Conservation (phyloP, 345 rosid species). For the Aurinia saxatilis region DNA sequence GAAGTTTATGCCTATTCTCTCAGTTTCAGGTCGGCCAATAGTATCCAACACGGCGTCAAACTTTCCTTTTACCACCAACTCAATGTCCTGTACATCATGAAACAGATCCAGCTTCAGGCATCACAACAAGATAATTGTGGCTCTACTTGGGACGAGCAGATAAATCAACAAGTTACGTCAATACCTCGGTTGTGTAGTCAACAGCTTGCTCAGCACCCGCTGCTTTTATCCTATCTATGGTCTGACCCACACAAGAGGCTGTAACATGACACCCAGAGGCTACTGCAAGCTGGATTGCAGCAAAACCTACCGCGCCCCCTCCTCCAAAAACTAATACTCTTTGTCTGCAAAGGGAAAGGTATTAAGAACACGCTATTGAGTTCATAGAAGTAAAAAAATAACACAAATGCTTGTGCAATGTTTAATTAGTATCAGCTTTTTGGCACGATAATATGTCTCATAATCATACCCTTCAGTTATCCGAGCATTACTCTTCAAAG, state of each 20-base stretch:
- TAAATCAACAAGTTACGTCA: background rate
- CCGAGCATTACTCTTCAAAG: slow-evolving; percentile 81
- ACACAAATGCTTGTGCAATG: background rate
- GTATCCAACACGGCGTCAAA: slow-evolving; percentile 95
- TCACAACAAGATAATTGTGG: background rate
- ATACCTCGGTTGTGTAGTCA: slow-evolving; percentile 81
- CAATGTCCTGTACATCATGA: slow-evolving; percentile 54
- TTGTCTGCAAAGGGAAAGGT: slow-evolving; percentile 46
- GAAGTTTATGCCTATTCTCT: slow-evolving; percentile 66
- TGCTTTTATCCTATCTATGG: slow-evolving; percentile 43
- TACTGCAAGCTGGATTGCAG: slow-evolving; percentile 82
- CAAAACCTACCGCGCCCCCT: slow-evolving; percentile 94
- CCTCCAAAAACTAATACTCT: slow-evolving; percentile 77
- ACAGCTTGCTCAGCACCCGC: slow-evolving; percentile 91
- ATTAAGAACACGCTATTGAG: background rate
- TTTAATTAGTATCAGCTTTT: background rate
- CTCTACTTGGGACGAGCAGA: background rate
- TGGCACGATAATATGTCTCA: background rate
- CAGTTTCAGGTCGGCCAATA: slow-evolving; percentile 83
- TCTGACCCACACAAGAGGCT: slow-evolving; percentile 78
- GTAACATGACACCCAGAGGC: slow-evolving; percentile 72
- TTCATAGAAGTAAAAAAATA: background rate
- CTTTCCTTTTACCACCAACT: slow-evolving; percentile 69
- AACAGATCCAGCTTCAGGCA: slow-evolving; percentile 1
- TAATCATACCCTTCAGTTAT: slow-evolving; percentile 70